Evolutionary conservation across 2,329 filamentous ascomycete genomes (phyloP).

Genomic region (Diplodia scrobiculata): DNA sequence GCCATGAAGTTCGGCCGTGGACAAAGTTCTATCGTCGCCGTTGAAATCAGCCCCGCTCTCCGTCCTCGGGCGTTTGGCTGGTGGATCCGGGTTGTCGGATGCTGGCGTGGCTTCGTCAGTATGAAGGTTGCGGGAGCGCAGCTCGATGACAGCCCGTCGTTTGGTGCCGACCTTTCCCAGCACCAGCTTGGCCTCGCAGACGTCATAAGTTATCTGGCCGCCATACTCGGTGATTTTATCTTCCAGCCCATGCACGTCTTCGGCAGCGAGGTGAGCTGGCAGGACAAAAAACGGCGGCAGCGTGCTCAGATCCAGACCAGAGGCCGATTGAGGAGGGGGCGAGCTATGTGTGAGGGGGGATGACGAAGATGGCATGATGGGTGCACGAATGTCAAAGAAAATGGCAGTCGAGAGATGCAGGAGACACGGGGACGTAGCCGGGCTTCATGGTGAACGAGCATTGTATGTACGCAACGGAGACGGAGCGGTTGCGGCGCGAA

Average conservation of each 20-base stretch:
- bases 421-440: no score
- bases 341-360: background rate
- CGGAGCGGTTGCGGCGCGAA: background rate
- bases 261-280: constrained; percentile 65
- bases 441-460: background rate
- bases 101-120: constrained; percentile 53
- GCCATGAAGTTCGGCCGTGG: background rate
- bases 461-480: no score
- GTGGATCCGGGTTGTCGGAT: constrained; percentile 34
- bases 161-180: constrained; percentile 72
- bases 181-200: constrained; percentile 71
- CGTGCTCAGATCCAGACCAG: constrained; percentile 46
- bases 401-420: background rate
- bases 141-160: constrained; percentile 73
- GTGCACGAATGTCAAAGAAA: background rate
- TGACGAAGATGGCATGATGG: constrained; percentile 3
- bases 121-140: constrained; percentile 66
- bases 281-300: constrained; percentile 73
- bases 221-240: constrained; percentile 59
- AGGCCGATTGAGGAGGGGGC: constrained; percentile 8
- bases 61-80: constrained; percentile 32
- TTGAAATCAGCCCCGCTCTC: constrained; percentile 18
- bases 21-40: background rate
- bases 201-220: constrained; percentile 68
- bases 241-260: constrained; percentile 66